Conservation (phyloP, 129 eudicot species). For the Calendula officinalis region DNA sequence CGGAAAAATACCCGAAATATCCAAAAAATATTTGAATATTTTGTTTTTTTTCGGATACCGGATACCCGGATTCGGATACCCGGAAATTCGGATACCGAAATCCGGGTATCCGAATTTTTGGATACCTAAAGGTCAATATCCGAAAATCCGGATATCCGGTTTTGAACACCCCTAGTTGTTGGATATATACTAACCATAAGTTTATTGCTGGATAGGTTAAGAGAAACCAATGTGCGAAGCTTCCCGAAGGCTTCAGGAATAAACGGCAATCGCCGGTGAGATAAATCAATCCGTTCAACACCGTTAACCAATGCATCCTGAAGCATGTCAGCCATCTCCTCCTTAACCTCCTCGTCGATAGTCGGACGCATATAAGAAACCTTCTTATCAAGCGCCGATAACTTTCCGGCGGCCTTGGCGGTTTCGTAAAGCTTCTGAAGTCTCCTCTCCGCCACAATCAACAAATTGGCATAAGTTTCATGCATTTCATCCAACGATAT, state of each 20-base stretch:
- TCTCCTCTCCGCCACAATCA: constrained; percentile 67
- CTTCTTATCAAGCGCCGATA: constrained; percentile 27
- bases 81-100: too few relatives aligned
- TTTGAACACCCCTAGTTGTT: too few relatives aligned
- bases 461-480: constrained; percentile 56
- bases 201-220: constrained; percentile 70
- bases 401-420: constrained; percentile 48
- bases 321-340: constrained; percentile 70
- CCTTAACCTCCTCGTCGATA: constrained; percentile 55
- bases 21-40: too few relatives aligned
- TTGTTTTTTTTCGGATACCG: too few relatives aligned
- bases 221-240: constrained; percentile 55
- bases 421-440: constrained; percentile 72
- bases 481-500: constrained; percentile 78
- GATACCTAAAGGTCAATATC: too few relatives aligned
- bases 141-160: too few relatives aligned
- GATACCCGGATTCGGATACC: too few relatives aligned
- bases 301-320: constrained; percentile 50
- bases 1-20: too few relatives aligned
- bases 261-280: constrained; percentile 44
- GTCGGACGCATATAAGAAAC: constrained; percentile 26
- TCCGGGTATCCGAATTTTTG: too few relatives aligned
- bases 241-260: constrained; percentile 82
- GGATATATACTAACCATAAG: constrained; percentile 63
- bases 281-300: constrained; percentile 59